These are phyloP conservation scores for Dothideomycetes sp. DNA, from an alignment of 2,329 filamentous ascomycete genomes.

Conservation along the genomic window DNA sequence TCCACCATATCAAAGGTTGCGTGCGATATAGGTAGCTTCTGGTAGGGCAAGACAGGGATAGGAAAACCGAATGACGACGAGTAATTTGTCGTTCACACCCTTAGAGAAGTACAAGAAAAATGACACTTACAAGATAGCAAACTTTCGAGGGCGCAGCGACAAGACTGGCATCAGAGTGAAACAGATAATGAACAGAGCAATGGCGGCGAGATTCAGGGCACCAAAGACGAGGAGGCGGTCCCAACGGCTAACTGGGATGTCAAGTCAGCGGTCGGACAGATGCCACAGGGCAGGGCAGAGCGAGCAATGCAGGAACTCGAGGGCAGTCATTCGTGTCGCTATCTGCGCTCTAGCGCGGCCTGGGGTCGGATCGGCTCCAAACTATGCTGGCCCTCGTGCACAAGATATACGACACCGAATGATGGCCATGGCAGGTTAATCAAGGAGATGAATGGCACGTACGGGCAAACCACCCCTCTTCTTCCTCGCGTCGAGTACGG, in stretches of 20 bases:
- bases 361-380: conserved; percentile 7
- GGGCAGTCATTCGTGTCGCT: conserved; percentile 11
- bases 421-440: neutral
- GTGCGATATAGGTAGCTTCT: neutral
- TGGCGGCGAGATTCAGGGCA: conserved; percentile 79
- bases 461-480: conserved; percentile 93
- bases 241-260: conserved; percentile 78
- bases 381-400: conserved; percentile 9
- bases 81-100: conserved; percentile 7
- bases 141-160: conserved; percentile 76
- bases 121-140: conserved; percentile 84
- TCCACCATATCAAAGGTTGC: conserved; percentile 2
- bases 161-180: conserved; percentile 84
- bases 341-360: neutral
- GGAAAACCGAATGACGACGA: conserved; percentile 4
- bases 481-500: conserved; percentile 76
- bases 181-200: conserved; percentile 86
- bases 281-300: conserved; percentile 6
- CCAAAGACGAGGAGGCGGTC: conserved; percentile 88
- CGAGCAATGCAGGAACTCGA: conserved; percentile 34
- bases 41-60: neutral
- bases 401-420: conserved; percentile 9
- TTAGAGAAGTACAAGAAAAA: conserved; percentile 13
- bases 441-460: conserved; percentile 44
- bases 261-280: conserved; percentile 8